These are phyloP conservation scores for Boeremia lycopersici DNA, from an alignment of 2,329 filamentous ascomycete species.

Conservation along the genomic window DNA sequence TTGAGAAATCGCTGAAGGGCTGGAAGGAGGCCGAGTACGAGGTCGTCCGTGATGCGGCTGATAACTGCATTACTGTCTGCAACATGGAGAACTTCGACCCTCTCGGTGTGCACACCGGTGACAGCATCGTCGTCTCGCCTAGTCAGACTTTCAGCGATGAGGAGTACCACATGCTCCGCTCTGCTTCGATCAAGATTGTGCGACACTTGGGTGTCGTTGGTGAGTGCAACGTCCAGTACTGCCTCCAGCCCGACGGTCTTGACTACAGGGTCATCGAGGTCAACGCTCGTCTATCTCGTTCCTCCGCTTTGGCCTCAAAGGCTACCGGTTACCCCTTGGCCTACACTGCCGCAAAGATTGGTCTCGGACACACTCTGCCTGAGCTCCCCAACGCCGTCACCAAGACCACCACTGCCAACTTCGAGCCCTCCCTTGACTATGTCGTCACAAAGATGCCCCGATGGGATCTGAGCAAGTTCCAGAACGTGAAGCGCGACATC, in stretches of 20 bases:
- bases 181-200: slow-evolving; percentile 97
- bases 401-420: slow-evolving; percentile 98
- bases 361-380: slow-evolving; percentile 90
- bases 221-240: slow-evolving; percentile 99
- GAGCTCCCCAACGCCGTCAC: slow-evolving; percentile 98
- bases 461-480: slow-evolving; percentile 98
- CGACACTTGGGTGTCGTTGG: slow-evolving; percentile 95
- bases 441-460: slow-evolving; percentile 98
- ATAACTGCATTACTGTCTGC: slow-evolving; percentile 99
- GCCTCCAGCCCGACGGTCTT: slow-evolving; percentile 91
- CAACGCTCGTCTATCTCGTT: slow-evolving; percentile 96
- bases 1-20: slow-evolving; percentile 98
- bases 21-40: slow-evolving; percentile 99
- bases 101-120: slow-evolving; percentile 95
- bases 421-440: slow-evolving; percentile 96
- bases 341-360: slow-evolving; percentile 98
- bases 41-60: slow-evolving; percentile 92
- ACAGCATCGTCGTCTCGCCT: slow-evolving; percentile 97
- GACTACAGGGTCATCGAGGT: slow-evolving; percentile 99
- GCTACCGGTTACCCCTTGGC: slow-evolving; percentile 96
- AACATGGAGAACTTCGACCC: slow-evolving; percentile 99
- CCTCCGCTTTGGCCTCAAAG: slow-evolving; percentile 95
- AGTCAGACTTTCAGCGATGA: slow-evolving; percentile 97
- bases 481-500: slow-evolving; percentile 97
- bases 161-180: slow-evolving; percentile 99